Evolutionary conservation across 805 yeast genomes (phyloP), one percentile per base, ranked within the genome.

Genomic region (Sugiyamaella floridensis): DNA sequence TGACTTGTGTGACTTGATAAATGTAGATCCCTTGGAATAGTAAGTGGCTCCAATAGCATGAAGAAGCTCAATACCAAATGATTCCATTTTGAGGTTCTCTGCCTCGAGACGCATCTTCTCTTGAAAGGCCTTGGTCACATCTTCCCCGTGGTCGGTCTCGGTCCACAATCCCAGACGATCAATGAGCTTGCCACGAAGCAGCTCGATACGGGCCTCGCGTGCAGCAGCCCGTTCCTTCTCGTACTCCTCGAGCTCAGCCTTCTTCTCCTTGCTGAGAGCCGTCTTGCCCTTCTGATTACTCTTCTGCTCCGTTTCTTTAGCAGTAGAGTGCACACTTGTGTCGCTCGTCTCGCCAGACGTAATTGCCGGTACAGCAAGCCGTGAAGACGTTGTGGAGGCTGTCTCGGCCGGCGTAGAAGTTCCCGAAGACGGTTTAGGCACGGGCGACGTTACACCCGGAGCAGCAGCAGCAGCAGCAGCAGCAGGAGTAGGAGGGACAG

Each of bases 41-140:
- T 93, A 93, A 4, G 87, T 79, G 55, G 77, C 78, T 16, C 98
- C 97, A 56, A 93, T 85, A 16, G 92, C 77, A 54, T 74, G 77
- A 58, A 92, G 72, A 48, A 93, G 75, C 69, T 92, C 96, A 48
- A 92, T 70, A 12, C 99, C 99, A 71, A 93, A 93, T 50, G 96
- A 87, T 74, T 93, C 99, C 77, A 89, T 80, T 68, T 93, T 93
- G 65, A 93, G 73, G 56, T 86, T 86, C 64, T 90, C 93, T 14
- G 95, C 96, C 67, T 93, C 98, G 62, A 83, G 81, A 56, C 75
- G 76, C 59, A 86, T 76, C 65, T 86, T 84, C 52, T 74, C 75
- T 55, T 76, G 71, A 67, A 89, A 92, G 0, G 85, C 76, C 6
- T 68, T 66, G 49, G 84, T 74, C 41, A 89, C 82, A 32, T 81